Percentiles rank a stretch among this genome's conserved stretches.
These are phyloP conservation scores for Phlyctochytrium planicorne DNA, from an alignment of 192 early-diverging fungal species.

Conservation along the genomic window DNA sequence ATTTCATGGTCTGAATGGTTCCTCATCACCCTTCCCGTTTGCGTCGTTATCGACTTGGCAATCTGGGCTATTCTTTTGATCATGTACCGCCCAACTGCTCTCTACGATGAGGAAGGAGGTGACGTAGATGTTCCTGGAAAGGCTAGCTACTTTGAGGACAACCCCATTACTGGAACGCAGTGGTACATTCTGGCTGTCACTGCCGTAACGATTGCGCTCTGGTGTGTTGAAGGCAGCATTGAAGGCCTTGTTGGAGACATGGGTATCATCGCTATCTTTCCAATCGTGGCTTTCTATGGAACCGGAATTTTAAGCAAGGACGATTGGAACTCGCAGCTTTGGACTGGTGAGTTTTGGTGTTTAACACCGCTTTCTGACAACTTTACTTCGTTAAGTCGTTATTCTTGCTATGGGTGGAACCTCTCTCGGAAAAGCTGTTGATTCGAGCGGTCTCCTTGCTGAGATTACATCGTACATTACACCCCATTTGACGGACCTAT, in stretches of 20 bases:
- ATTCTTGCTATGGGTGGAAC: slow-evolving; percentile 93
- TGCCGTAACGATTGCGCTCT: slow-evolving; percentile 76
- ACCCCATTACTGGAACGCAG: slow-evolving; percentile 57
- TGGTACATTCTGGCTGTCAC: slow-evolving; percentile 76
- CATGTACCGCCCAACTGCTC: slow-evolving; percentile 68
- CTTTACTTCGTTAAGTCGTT: slow-evolving; percentile 31
- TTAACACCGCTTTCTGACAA: not conserved
- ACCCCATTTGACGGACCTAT: slow-evolving; percentile 58
- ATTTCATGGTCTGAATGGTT: slow-evolving; percentile 94
- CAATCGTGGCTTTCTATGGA: slow-evolving; percentile 85
- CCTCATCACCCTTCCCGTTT: slow-evolving; percentile 80
- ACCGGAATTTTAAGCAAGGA: slow-evolving; percentile 90
- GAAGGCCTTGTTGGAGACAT: slow-evolving; percentile 86
- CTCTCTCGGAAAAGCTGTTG: slow-evolving; percentile 88
- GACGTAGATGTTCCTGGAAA: not conserved
- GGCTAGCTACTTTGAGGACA: not conserved
- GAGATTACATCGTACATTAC: slow-evolving; percentile 76
- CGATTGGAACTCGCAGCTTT: slow-evolving; percentile 95
- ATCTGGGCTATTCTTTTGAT: slow-evolving; percentile 81
- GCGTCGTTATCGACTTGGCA: slow-evolving; percentile 70
- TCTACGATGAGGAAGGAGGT: not conserved
- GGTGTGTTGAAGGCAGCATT: slow-evolving; percentile 81
- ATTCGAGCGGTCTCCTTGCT: slow-evolving; percentile 78
- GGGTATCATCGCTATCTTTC: slow-evolving; percentile 93
- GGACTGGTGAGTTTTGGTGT: slow-evolving; percentile 66